Base-by-base conservation (phyloP, 163 green algal genomes). In the Scenedesmus sp. region DNA sequence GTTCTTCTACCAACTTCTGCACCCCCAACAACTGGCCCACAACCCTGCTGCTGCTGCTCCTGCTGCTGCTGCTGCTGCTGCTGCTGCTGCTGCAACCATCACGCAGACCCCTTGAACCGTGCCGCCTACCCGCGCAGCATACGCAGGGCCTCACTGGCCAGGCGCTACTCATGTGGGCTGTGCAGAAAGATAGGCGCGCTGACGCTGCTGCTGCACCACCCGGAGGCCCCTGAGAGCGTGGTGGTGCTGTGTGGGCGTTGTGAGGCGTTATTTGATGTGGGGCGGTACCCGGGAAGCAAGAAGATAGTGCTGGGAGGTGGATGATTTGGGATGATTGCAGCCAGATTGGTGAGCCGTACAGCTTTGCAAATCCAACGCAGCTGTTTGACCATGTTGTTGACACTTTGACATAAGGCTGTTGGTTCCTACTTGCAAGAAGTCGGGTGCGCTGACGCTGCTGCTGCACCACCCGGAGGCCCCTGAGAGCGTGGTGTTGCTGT, bases 161-260 rank as follows among this genome's bases (percentile, higher is more conserved):
- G 20, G 3, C 8, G 62, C 62, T 76, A 76, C 66, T 18, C n/a
- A 13, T 76, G 66, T 4, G 1, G 66, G 16, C n/a, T 6, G 3
- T 26, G 16, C 16, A 4, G 34, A 1, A 46, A 46, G 34, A 0
- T 46, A 1, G 0, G 34, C 34, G 34, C 34, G 34, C 34, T 46
- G 34, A 46, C 34, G 34, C 34, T 46, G 86, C 86, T 90, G 86
- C 12, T 90, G 16, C 10, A 90, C 57, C 86, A 90, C 57, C 86
- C 86, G 2, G 86, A 90, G 26, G 64, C 86, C 5, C 64, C 86
- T 0, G 86, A 90, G 13, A 26, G 18, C 9, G 67, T 83, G 46
- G 23, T 15, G 23, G 55, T 90, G 86, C 59, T 90, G 57, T 90
- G 86, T 67, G 34, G 56, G 8, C 59, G 34, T 46, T 90, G 86